phyloP scores from a whole-genome alignment of 78 protist genomes.

The Pigoraptor vietnamica region DNA sequence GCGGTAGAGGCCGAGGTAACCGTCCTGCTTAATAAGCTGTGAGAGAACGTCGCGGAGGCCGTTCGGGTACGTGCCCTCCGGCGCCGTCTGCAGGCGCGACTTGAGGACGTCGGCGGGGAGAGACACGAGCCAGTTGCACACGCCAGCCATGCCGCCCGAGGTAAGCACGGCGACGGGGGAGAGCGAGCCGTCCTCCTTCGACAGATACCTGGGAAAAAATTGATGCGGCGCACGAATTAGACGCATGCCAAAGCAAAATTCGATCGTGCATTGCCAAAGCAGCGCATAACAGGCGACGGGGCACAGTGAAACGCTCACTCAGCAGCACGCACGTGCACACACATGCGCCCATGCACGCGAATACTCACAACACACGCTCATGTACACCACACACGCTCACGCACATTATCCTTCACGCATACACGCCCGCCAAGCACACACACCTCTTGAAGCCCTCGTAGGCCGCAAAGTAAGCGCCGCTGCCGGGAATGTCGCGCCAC shows the following conservation, averaged over 20 bases:
- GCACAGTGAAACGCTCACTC: too few relatives aligned
- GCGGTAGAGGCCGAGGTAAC: constrained; percentile 1
- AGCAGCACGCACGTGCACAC: too few relatives aligned
- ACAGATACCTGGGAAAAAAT: not conserved
- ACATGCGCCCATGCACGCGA: not conserved
- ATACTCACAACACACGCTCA: not conserved
- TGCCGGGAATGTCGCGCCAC: constrained; percentile 39
- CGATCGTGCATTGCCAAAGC: too few relatives aligned
- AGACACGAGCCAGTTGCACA: constrained; percentile 48
- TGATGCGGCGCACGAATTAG: not conserved
- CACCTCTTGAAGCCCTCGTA: constrained; percentile 52
- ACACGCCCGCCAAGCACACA: not conserved
- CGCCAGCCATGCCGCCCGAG: constrained; percentile 64
- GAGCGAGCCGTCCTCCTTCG: not conserved
- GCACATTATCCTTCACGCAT: not conserved
- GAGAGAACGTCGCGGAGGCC: constrained; percentile 32
- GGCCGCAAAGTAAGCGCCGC: constrained; percentile 47
- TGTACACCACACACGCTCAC: not conserved
- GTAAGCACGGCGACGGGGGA: not conserved
- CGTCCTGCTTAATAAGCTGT: constrained; percentile 23
- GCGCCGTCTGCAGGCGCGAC: constrained; percentile 36
- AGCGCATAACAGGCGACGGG: too few relatives aligned
- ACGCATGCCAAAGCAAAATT: not conserved
- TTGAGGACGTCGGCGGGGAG: constrained; percentile 43
- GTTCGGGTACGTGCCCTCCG: constrained; percentile 25